A percentile compares a stretch with the other conserved stretches of the same genome.
Conservation (phyloP, 495 filamentous ascomycete genomes). For the Melanomma pulvis-pyrius region DNA sequence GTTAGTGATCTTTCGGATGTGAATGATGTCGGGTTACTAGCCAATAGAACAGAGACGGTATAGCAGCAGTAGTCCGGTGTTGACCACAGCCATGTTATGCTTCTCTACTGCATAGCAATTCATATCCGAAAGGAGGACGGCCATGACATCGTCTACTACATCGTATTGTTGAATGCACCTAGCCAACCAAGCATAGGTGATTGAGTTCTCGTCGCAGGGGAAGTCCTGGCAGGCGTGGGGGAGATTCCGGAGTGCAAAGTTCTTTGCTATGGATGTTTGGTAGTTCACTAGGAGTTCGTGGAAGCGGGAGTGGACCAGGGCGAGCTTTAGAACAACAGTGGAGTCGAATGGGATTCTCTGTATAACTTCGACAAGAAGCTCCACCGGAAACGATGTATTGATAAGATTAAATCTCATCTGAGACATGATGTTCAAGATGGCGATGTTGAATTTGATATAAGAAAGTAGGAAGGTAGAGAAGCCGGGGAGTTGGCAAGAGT, state of each 20-base stretch:
- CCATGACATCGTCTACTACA: conserved; percentile 21
- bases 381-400: conserved; percentile 13
- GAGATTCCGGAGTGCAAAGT: background rate
- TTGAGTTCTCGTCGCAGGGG: background rate
- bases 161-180: conserved; percentile 26
- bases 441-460: too few species aligned
- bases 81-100: conserved; percentile 21
- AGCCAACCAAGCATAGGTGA: conserved; percentile 11
- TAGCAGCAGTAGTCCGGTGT: conserved; percentile 23
- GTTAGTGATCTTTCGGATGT: background rate
- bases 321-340: background rate
- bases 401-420: background rate
- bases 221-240: conserved; percentile 22
- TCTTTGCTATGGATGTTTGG: conserved; percentile 20
- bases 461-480: too few species aligned
- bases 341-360: conserved; percentile 9
- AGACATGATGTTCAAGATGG: background rate
- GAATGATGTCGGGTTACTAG: background rate
- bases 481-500: too few species aligned
- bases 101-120: conserved; percentile 12
- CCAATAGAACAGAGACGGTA: conserved; percentile 11
- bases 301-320: conserved; percentile 12
- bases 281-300: background rate
- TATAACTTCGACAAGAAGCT: conserved; percentile 23
- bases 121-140: background rate